These are phyloP conservation scores for Aspergillus chevalieri DNA, from an alignment of 2,329 filamentous ascomycete genomes.

Conservation along the genomic window DNA sequence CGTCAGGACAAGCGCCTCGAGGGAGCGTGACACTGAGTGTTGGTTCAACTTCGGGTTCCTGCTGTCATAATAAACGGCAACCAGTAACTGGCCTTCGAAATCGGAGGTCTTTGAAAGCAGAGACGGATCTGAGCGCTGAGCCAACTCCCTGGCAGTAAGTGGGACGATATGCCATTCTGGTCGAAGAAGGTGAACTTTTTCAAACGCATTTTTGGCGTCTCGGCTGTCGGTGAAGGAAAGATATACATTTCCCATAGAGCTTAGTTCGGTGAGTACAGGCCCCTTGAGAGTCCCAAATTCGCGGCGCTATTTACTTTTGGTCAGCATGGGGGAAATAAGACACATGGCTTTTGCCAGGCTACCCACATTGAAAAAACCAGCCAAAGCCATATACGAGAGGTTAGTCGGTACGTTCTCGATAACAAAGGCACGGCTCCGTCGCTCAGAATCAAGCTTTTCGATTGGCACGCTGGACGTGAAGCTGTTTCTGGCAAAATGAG, in stretches of 20 bases:
- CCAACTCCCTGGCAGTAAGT: constrained; percentile 43
- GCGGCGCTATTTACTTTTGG: constrained; percentile 18
- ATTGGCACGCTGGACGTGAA: constrained; percentile 8
- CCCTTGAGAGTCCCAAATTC: constrained; percentile 34
- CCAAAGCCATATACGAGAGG: constrained; percentile 29
- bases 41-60: constrained; percentile 21
- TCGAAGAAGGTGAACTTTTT: constrained; percentile 41
- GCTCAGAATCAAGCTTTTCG: constrained; percentile 20
- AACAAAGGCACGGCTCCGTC: constrained; percentile 25
- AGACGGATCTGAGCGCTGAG: constrained; percentile 28
- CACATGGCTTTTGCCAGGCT: not conserved
- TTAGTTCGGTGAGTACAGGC: constrained; percentile 32
- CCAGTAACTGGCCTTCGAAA: constrained; percentile 52
- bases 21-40: constrained; percentile 43
- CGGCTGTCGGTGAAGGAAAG: constrained; percentile 56
- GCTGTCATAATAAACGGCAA: constrained; percentile 43
- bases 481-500: constrained; percentile 7
- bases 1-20: constrained; percentile 30
- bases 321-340: constrained; percentile 1
- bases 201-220: constrained; percentile 50
- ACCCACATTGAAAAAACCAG: constrained; percentile 36
- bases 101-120: constrained; percentile 28
- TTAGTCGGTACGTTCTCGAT: constrained; percentile 27
- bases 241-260: constrained; percentile 41
- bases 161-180: constrained; percentile 45